These are phyloP conservation scores for Albugo laibachii DNA, from an alignment of 352 stramenopile species.

Conservation along the genomic window DNA sequence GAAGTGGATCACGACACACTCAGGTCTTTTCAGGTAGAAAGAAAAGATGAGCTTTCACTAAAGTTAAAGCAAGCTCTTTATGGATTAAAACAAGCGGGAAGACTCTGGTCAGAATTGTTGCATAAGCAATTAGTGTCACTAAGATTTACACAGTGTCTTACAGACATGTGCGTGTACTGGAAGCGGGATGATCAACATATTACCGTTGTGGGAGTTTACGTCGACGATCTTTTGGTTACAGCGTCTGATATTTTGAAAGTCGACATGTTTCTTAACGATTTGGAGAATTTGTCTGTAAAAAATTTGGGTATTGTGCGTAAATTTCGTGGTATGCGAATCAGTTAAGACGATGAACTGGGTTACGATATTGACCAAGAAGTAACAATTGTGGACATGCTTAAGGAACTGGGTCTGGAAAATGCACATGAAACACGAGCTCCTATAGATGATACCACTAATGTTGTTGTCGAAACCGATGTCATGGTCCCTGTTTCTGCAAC, in stretches of 20 bases:
- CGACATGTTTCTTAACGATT: not conserved
- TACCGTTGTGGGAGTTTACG: not conserved
- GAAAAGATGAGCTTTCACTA: not conserved
- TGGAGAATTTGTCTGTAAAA: not conserved
- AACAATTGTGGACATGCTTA: not conserved
- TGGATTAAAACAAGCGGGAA: conserved; percentile 2
- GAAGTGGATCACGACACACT: not conserved
- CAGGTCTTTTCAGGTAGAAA: not conserved
- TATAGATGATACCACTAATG: not conserved
- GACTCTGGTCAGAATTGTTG: conserved; percentile 2
- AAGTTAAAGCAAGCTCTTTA: conserved; percentile 3
- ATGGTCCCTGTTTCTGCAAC: not conserved
- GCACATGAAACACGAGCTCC: not conserved
- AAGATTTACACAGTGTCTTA: not conserved
- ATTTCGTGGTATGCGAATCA: not conserved
- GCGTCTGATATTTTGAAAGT: not conserved
- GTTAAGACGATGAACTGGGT: not conserved
- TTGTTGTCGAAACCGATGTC: not conserved
- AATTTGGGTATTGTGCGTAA: not conserved
- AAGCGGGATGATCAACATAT: not conserved
- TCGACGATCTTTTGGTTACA: not conserved
- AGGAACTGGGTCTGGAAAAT: not conserved
- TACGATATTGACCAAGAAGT: not conserved
- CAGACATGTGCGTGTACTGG: not conserved
- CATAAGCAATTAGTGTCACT: not conserved